Evolutionary conservation across 768 basidiomycete species (phyloP).

Genomic region (Chalciporus chontae): DNA sequence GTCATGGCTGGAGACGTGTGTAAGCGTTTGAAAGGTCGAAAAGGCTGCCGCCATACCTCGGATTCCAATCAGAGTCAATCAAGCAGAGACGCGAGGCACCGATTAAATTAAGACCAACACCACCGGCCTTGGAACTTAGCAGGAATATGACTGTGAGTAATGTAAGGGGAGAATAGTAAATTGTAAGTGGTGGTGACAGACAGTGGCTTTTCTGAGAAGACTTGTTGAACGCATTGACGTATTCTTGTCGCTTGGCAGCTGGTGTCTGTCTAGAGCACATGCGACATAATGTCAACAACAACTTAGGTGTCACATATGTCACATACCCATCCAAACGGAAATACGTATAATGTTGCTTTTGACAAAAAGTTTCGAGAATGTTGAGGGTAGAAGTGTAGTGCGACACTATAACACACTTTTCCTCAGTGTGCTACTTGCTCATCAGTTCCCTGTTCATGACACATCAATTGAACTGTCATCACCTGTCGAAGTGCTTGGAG

Average conservation of each 20-base stretch:
- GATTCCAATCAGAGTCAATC: constrained; percentile 94
- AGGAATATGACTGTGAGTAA: constrained; percentile 77
- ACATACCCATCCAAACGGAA: constrained; percentile 83
- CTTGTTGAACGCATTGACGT: constrained; percentile 87
- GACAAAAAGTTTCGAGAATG: constrained; percentile 84
- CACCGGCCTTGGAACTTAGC: constrained; percentile 92
- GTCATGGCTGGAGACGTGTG: constrained; percentile 58
- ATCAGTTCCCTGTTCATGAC: constrained; percentile 1
- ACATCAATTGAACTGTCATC: neutral
- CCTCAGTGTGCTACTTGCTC: constrained; percentile 60
- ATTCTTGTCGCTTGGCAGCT: constrained; percentile 73
- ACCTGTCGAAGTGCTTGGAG: constrained; percentile 62
- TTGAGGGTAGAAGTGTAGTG: constrained; percentile 95
- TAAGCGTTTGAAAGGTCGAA: neutral
- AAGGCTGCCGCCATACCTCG: constrained; percentile 47
- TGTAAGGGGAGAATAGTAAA: constrained; percentile 1
- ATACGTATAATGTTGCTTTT: constrained; percentile 69
- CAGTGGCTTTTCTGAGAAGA: constrained; percentile 68
- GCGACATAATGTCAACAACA: constrained; percentile 1
- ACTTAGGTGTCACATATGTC: neutral
- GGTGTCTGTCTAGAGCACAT: constrained; percentile 61
- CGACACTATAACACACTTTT: constrained; percentile 96
- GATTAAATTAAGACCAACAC: constrained; percentile 89
- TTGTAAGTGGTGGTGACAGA: constrained; percentile 28
- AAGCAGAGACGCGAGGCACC: constrained; percentile 87